These are phyloP conservation scores for Ustilago nuda DNA, from an alignment of 1,284 basidiomycete genomes.

Conservation along the genomic window DNA sequence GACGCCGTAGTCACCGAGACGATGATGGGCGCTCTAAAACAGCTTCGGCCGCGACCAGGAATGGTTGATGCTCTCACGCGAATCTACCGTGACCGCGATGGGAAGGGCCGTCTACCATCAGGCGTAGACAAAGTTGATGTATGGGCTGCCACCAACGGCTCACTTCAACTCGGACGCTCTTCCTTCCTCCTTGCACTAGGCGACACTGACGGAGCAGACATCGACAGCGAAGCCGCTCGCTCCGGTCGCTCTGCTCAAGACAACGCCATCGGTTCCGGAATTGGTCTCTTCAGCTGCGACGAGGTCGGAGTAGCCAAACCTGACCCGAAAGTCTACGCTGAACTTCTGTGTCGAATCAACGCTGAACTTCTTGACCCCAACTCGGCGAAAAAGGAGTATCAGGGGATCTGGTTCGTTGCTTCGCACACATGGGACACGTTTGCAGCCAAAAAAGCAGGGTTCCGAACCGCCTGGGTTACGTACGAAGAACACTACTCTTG, in stretches of 20 bases:
- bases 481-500: slow-evolving; percentile 59
- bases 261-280: slow-evolving; percentile 28
- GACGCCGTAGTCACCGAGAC: slow-evolving; percentile 31
- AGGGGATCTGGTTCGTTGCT: slow-evolving; percentile 60
- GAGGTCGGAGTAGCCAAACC: slow-evolving; percentile 61
- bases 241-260: slow-evolving; percentile 14
- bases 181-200: slow-evolving; percentile 44
- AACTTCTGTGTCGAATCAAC: slow-evolving; percentile 39
- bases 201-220: slow-evolving; percentile 37
- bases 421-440: slow-evolving; percentile 57
- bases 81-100: slow-evolving; percentile 51
- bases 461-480: slow-evolving; percentile 60
- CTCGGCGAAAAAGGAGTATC: slow-evolving; percentile 36
- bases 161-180: slow-evolving; percentile 39
- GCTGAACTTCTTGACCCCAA: slow-evolving; percentile 31
- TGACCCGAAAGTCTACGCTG: slow-evolving; percentile 55
- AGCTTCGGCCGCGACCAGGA: slow-evolving; percentile 52
- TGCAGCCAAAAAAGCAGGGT: slow-evolving; percentile 49
- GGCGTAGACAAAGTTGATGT: slow-evolving; percentile 39
- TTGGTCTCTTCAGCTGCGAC: slow-evolving; percentile 61
- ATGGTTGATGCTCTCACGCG: slow-evolving; percentile 56
- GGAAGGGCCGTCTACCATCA: slow-evolving; percentile 32
- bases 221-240: slow-evolving; percentile 43
- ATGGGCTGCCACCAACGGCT: slow-evolving; percentile 63
- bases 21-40: slow-evolving; percentile 55